Base-by-base conservation (phyloP, 2,329 filamentous ascomycete genomes). In the Eutypella sp. region DNA sequence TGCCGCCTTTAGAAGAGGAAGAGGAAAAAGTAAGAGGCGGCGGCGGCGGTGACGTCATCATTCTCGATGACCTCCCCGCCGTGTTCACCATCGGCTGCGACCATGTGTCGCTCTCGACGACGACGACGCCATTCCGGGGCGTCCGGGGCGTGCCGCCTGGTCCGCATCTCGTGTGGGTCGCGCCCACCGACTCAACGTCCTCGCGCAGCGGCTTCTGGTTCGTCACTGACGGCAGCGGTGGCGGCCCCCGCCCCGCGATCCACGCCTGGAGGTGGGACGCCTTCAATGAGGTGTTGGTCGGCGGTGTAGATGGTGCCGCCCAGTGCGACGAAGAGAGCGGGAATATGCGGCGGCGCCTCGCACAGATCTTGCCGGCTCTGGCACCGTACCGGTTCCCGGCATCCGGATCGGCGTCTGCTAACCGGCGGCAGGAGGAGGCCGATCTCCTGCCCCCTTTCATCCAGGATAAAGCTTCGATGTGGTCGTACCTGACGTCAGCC, bases 181-280 rank as follows among this genome's bases (percentile, higher is more conserved):
- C 79, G 2, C 69, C 76, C 19, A 68, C 71, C 0, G 66, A 67
- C 2, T 67, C 68, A 16, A 66, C 71, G 16, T 76, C 76, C 2
- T 62, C 71, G 24, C 72, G 81, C 3, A 75, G 69, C 45, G 81
- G 78, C 5, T 81, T 76, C 57, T 84, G 80, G 79, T 67, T 83
- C 45, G 60, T 71, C 37, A 68, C 29, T 4, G 29, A 7, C 69
- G 0, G 62, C 60, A 1, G 55, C 60, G 10, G 49, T 49, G 3
- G 54, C 66, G 13, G 59, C 57, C 4, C 39, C 48, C 25, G 57
- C 13, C 58, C 47, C 2, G 56, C 59, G 16, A 60, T 68, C 41
- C 61, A 62, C 25, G 56, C 63, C 18, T 63, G 62, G 52, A 63
- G 61, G 39, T 65, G 61, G 81, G 73, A 83, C 57, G 65, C 58